Conservation (phyloP, 345 rosid species). For the Salix exigua region DNA sequence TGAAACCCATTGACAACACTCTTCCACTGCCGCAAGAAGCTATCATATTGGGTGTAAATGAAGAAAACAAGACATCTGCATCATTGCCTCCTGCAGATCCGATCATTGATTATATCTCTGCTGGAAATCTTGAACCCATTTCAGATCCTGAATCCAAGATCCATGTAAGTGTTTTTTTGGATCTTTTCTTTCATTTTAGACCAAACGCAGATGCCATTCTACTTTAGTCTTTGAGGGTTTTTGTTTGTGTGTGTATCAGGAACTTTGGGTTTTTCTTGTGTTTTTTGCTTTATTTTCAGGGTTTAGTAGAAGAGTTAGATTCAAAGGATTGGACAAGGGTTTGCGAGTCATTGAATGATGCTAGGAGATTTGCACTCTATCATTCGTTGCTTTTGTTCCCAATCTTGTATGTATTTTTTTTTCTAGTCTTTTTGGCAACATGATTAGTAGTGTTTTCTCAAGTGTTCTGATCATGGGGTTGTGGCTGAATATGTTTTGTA, state of each 20-base stretch:
- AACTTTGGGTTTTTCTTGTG: neutral
- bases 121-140: neutral
- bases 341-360: slow-evolving; percentile 80
- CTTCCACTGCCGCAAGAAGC: neutral
- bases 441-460: neutral
- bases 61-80: neutral
- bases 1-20: neutral
- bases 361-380: slow-evolving; percentile 68
- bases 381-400: slow-evolving; percentile 62
- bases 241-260: neutral
- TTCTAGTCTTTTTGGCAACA: slow-evolving; percentile 5
- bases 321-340: slow-evolving; percentile 84
- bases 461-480: slow-evolving; percentile 9
- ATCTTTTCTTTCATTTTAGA: neutral
- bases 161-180: neutral
- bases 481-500: neutral
- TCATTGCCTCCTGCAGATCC: neutral
- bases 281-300: neutral
- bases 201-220: neutral
- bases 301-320: slow-evolving; percentile 65
- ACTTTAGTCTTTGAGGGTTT: neutral
- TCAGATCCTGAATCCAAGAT: neutral
- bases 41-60: neutral
- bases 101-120: neutral
- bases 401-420: slow-evolving; percentile 57